These are phyloP conservation scores for Paramecium pentaurelia DNA, from an alignment of 73 alveolate genomes.

Conservation along the genomic window DNA sequence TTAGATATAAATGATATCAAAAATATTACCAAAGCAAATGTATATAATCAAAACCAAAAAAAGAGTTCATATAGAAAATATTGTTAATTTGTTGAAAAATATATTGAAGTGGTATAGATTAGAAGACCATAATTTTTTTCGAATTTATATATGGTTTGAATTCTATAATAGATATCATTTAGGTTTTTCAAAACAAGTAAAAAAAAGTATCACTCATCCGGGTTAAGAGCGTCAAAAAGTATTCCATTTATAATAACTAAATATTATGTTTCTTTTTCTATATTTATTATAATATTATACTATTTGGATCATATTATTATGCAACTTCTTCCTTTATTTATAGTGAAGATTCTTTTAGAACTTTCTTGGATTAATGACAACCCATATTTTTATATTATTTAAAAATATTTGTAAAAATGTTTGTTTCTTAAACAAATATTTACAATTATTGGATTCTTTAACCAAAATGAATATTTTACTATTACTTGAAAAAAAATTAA, in stretches of 20 bases:
- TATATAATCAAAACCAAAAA: slow-evolving; percentile 77
- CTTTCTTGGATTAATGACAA: neutral
- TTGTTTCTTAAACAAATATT: neutral
- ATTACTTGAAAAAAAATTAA: no score
- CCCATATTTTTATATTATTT: neutral
- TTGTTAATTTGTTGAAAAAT: neutral
- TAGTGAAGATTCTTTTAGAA: neutral
- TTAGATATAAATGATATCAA: neutral
- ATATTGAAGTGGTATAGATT: neutral
- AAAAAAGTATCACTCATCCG: slow-evolving; percentile 15
- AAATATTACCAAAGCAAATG: neutral
- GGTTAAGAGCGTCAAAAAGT: neutral
- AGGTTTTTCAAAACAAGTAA: neutral
- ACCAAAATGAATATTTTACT: neutral
- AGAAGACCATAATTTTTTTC: neutral
- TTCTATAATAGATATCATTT: neutral
- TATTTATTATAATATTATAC: neutral
- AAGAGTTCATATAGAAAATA: neutral
- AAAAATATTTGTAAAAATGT: neutral
- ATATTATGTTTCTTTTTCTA: slow-evolving; percentile 24
- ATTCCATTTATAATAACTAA: slow-evolving; percentile 8
- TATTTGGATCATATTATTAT: neutral
- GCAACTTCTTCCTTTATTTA: neutral
- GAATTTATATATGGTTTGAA: neutral
- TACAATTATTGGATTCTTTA: neutral